Percentiles rank a stretch among this genome's conserved stretches.
Conservation (phyloP, 2,329 filamentous ascomycete species). For the Sporothrix globosa region DNA sequence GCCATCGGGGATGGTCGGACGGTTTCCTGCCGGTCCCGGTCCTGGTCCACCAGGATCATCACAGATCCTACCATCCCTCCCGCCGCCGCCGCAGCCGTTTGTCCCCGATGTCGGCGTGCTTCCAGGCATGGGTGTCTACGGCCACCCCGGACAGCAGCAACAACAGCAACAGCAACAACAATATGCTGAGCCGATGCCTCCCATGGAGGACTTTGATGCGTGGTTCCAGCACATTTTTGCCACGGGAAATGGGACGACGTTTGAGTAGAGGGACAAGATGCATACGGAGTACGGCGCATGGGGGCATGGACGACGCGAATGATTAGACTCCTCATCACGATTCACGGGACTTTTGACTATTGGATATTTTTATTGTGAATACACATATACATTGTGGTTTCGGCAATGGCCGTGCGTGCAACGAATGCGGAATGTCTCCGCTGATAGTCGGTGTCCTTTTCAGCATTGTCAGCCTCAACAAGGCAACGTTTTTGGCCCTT, state of each 20-base stretch:
- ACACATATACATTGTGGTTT: not conserved
- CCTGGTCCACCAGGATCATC: not conserved
- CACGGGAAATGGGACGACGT: constrained; percentile 19
- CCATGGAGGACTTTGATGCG: constrained; percentile 36
- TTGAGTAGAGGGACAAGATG: constrained; percentile 7
- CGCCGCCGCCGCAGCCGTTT: not conserved
- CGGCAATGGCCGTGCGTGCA: not conserved
- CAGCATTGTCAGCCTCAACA: too few relatives aligned
- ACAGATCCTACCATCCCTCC: not conserved
- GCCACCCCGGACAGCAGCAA: not conserved
- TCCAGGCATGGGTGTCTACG: not conserved
- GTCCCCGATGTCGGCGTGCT: not conserved
- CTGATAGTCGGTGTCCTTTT: not conserved
- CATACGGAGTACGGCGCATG: not conserved
- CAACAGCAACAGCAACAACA: not conserved
- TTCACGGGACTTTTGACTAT: not conserved
- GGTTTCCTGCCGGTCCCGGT: not conserved
- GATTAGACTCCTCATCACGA: not conserved
- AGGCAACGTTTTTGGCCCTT: not conserved
- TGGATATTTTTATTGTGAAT: not conserved
- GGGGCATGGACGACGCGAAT: too few relatives aligned
- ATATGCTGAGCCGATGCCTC: constrained; percentile 8
- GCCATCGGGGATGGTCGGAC: not conserved
- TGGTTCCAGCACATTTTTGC: constrained; percentile 37
- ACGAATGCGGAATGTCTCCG: not conserved